Percentiles rank a stretch among this genome's conserved stretches.
phyloP scores from a whole-genome alignment of 1,284 basidiomycete species.

The Boletellus deceptivus region DNA sequence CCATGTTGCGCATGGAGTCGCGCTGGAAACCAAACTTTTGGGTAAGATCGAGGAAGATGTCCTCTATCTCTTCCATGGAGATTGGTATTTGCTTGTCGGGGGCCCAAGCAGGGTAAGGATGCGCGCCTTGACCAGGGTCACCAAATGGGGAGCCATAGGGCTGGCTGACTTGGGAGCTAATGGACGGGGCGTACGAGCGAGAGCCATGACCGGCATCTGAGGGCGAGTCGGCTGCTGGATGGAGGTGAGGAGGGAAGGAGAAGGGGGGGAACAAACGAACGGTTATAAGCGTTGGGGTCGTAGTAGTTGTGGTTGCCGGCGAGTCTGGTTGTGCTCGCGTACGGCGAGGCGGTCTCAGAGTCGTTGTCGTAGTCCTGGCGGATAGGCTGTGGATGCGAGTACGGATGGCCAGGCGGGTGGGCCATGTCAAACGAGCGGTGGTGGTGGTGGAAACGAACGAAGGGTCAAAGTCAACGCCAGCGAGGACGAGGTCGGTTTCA shows the following conservation, averaged over 20 bases:
- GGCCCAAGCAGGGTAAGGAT: slow-evolving; percentile 95
- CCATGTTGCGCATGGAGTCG: slow-evolving; percentile 90
- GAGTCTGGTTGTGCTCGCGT: slow-evolving; percentile 33
- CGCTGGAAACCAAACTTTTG: slow-evolving; percentile 99
- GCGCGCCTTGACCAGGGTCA: slow-evolving; percentile 57
- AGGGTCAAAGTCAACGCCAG: slow-evolving; percentile 19
- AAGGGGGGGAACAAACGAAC: slow-evolving; percentile 8
- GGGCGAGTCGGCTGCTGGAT: slow-evolving; percentile 35
- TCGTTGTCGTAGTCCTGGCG: slow-evolving; percentile 36
- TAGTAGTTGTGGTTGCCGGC: slow-evolving; percentile 28
- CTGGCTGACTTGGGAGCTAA: slow-evolving; percentile 57
- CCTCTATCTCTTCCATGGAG: slow-evolving; percentile 98
- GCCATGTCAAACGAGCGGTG: slow-evolving; percentile 34
- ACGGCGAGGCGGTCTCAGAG: slow-evolving; percentile 30
- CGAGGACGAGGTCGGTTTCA: slow-evolving; percentile 14
- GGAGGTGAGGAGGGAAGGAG: slow-evolving; percentile 22
- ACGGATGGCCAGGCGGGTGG: slow-evolving; percentile 11
- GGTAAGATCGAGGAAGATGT: slow-evolving; percentile 96
- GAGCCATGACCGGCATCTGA: slow-evolving; percentile 45
- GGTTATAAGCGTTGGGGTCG: slow-evolving; percentile 24
- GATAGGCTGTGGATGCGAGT: slow-evolving; percentile 32
- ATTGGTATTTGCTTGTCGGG: slow-evolving; percentile 93
- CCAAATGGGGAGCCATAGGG: slow-evolving; percentile 55
- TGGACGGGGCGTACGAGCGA: slow-evolving; percentile 50
- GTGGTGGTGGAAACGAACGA: slow-evolving; percentile 14